Evolutionary conservation across 441 rosid species (phyloP).

Genomic region (Lepidium campestre): DNA sequence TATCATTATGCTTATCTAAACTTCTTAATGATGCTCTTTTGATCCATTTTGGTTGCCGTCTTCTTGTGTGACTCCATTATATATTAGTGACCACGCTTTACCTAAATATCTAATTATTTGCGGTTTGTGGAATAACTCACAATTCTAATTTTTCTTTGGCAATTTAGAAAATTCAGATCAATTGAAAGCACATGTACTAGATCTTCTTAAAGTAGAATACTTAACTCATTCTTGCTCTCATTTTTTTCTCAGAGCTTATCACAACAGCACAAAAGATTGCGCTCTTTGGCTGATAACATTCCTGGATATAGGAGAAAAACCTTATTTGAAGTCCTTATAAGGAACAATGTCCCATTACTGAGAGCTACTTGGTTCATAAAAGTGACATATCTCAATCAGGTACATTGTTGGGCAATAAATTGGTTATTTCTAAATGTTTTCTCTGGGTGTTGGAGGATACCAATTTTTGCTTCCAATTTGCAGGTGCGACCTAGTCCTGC

Average conservation of each 20-base stretch:
- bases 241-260: constrained; percentile 66
- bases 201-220: constrained; percentile 4
- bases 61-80: background rate
- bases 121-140: background rate
- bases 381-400: constrained; percentile 98
- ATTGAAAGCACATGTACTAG: background rate
- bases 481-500: constrained; percentile 76
- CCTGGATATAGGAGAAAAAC: constrained; percentile 79
- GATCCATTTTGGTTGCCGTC: background rate
- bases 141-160: background rate
- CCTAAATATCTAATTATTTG: background rate
- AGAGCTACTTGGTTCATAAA: constrained; percentile 98
- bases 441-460: constrained; percentile 17
- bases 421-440: background rate
- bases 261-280: constrained; percentile 81
- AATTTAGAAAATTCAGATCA: background rate
- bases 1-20: background rate
- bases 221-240: constrained; percentile 9
- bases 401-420: constrained; percentile 20
- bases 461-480: constrained; percentile 32
- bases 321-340: constrained; percentile 86
- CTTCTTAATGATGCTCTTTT: background rate
- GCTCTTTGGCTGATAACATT: constrained; percentile 86
- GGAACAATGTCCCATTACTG: constrained; percentile 92
- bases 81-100: background rate